Conservation (phyloP, 495 filamentous ascomycete species). For the Hypoxylon crocopeplum region DNA sequence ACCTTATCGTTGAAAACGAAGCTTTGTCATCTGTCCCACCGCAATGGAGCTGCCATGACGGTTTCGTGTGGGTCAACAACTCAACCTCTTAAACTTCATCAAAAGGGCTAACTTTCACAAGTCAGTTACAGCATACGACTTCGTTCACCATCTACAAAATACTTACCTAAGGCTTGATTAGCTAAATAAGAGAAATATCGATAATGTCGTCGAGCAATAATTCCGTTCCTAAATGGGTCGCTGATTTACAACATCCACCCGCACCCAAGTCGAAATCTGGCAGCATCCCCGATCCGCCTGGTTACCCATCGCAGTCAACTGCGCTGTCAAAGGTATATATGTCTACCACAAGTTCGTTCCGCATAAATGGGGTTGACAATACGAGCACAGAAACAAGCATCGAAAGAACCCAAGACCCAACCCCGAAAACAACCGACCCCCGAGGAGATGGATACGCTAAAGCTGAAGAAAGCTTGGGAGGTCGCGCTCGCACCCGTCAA, state of each 20-base stretch:
- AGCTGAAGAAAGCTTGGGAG: slow-evolving; percentile 99
- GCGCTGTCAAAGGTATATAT: slow-evolving; percentile 61
- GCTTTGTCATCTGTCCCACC: slow-evolving; percentile 22
- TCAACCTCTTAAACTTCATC: background rate
- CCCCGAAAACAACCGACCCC: slow-evolving; percentile 64
- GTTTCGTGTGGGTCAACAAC: slow-evolving; percentile 9
- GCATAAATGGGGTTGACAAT: slow-evolving; percentile 3
- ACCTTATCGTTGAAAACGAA: background rate
- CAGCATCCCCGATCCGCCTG: slow-evolving; percentile 84
- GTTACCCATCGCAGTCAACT: slow-evolving; percentile 67
- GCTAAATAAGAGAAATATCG: background rate
- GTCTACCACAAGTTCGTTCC: background rate
- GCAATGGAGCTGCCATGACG: too few species aligned
- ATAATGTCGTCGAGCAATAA: slow-evolving; percentile 26
- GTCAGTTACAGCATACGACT: too few species aligned
- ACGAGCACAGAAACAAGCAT: slow-evolving; percentile 47
- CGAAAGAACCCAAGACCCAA: slow-evolving; percentile 51
- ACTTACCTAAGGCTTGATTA: too few species aligned
- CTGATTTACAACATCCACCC: slow-evolving; percentile 74
- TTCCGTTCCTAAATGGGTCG: slow-evolving; percentile 75
- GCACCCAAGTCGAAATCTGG: slow-evolving; percentile 60
- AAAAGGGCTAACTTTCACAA: too few species aligned
- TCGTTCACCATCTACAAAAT: background rate
- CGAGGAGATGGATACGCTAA: slow-evolving; percentile 90
- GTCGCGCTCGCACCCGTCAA: slow-evolving; percentile 93